Evolutionary conservation across 768 basidiomycete species (phyloP).

Genomic region (Termitomyces titanicus): DNA sequence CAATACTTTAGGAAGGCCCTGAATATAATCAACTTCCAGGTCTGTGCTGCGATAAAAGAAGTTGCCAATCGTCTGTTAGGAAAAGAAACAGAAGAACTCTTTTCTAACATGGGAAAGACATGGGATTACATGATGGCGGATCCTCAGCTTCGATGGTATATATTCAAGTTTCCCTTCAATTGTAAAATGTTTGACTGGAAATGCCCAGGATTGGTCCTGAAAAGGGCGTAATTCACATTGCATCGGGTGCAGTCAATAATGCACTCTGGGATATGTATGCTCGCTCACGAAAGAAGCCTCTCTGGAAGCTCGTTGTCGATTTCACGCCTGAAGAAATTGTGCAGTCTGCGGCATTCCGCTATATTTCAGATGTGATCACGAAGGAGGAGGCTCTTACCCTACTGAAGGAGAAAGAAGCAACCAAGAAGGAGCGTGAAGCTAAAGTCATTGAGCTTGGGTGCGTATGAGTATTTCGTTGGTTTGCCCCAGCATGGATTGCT

Average conservation of each 20-base stretch:
- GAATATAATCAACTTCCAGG: slow-evolving; percentile 37
- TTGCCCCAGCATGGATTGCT: neutral
- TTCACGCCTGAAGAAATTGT: slow-evolving; percentile 87
- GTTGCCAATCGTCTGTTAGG: slow-evolving; percentile 82
- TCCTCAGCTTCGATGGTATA: slow-evolving; percentile 85
- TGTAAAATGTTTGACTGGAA: neutral
- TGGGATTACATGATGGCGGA: slow-evolving; percentile 88
- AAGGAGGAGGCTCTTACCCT: slow-evolving; percentile 84
- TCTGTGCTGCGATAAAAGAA: slow-evolving; percentile 76
- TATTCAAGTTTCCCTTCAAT: neutral
- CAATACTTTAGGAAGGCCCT: neutral
- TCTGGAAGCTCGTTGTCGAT: slow-evolving; percentile 93
- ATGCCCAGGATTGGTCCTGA: slow-evolving; percentile 80
- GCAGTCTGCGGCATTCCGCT: slow-evolving; percentile 72
- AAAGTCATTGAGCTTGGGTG: slow-evolving; percentile 70
- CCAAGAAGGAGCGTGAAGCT: slow-evolving; percentile 76
- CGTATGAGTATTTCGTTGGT: slow-evolving; percentile 13
- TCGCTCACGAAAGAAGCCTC: slow-evolving; percentile 71
- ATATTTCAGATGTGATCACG: slow-evolving; percentile 93
- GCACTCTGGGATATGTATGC: slow-evolving; percentile 95
- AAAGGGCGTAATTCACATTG: slow-evolving; percentile 93
- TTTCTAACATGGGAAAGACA: slow-evolving; percentile 86
- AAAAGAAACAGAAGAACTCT: slow-evolving; percentile 76
- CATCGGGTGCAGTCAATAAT: slow-evolving; percentile 85
- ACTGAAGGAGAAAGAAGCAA: slow-evolving; percentile 71